Conservation (phyloP, 371 early-diverging fungal genomes). For the Paraphysoderma sedebokerense region DNA sequence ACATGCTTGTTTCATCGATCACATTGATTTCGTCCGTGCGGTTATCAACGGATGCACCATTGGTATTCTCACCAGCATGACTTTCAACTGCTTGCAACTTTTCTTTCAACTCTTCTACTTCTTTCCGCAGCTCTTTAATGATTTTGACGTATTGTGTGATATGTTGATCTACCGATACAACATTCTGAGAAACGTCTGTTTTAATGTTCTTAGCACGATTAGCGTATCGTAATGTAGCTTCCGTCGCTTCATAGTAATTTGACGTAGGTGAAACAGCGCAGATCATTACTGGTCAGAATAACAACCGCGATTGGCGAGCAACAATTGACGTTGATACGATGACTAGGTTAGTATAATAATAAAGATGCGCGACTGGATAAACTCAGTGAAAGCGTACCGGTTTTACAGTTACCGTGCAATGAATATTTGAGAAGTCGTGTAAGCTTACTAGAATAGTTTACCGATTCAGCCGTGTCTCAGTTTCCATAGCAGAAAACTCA, state of each 20-base stretch:
- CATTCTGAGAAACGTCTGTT: conserved; percentile 35
- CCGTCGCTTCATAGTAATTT: conserved; percentile 59
- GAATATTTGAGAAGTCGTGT: conserved; percentile 74
- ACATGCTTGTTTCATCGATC: too few relatives aligned
- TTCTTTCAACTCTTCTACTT: conserved; percentile 27
- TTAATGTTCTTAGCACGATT: conserved; percentile 62
- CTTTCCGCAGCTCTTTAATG: conserved; percentile 32
- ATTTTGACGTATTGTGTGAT: conserved; percentile 37
- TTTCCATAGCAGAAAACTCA: too few relatives aligned
- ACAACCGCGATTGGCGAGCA: too few relatives aligned
- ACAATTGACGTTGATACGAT: too few relatives aligned
- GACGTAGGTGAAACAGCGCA: conserved; percentile 57
- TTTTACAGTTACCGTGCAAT: conserved; percentile 65
- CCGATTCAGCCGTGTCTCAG: conserved; percentile 27
- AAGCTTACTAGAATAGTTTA: conserved; percentile 8
- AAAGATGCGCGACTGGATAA: too few relatives aligned
- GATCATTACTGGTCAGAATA: conserved; percentile 71
- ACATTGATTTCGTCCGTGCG: too few relatives aligned
- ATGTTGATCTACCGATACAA: conserved; percentile 28
- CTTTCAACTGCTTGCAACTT: too few relatives aligned
- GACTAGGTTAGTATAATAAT: too few relatives aligned
- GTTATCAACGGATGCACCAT: too few relatives aligned
- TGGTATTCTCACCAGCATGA: too few relatives aligned
- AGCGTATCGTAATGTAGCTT: conserved; percentile 79
- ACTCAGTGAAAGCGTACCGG: too few relatives aligned